Percentiles rank a stretch among this genome's conserved stretches.
These are phyloP conservation scores for Ramularia endophylla DNA, from an alignment of 2,329 filamentous ascomycete species.

Conservation along the genomic window DNA sequence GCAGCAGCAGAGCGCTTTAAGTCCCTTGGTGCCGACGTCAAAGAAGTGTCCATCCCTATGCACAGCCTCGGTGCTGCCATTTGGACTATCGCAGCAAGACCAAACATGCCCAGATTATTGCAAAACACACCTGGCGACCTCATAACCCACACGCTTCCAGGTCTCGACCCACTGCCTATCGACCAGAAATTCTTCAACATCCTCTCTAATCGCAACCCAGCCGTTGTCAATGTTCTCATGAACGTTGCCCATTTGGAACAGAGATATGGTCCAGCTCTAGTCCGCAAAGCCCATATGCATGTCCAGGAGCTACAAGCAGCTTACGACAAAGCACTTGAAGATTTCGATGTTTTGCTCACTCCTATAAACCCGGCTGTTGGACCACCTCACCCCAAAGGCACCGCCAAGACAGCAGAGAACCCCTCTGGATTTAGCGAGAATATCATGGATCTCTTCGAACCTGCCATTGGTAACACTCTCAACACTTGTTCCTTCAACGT, in stretches of 20 bases:
- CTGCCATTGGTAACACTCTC: conserved; percentile 40
- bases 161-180: conserved; percentile 25
- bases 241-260: conserved; percentile 30
- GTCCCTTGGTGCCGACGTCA: conserved; percentile 40
- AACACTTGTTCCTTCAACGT: conserved; percentile 46
- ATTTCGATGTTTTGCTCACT: conserved; percentile 46
- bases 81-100: conserved; percentile 40
- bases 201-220: conserved; percentile 40
- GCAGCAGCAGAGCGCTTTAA: conserved; percentile 35
- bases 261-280: conserved; percentile 28
- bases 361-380: conserved; percentile 44
- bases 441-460: conserved; percentile 36
- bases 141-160: conserved; percentile 27
- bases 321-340: conserved; percentile 41
- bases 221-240: conserved; percentile 41
- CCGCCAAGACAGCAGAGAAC: conserved; percentile 16
- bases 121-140: conserved; percentile 27
- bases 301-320: conserved; percentile 43
- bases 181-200: conserved; percentile 41
- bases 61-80: conserved; percentile 43
- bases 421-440: conserved; percentile 28
- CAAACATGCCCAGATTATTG: conserved; percentile 27
- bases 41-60: conserved; percentile 43
- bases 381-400: conserved; percentile 33
- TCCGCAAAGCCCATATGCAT: conserved; percentile 44